Evolutionary conservation across 2,329 filamentous ascomycete genomes (phyloP).

Genomic region (Stylonectria norvegica): DNA sequence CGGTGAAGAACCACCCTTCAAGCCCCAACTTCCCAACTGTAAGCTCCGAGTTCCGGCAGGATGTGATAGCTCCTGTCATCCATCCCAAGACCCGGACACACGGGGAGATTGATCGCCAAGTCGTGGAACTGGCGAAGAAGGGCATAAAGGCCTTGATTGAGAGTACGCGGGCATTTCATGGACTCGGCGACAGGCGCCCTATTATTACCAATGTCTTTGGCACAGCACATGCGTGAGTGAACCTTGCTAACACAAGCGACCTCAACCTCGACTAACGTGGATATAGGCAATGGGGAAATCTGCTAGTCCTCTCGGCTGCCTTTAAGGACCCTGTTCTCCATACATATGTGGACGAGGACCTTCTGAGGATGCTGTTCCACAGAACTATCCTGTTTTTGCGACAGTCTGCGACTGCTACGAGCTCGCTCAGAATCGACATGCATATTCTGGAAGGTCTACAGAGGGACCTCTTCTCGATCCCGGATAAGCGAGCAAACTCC

Average conservation of each 20-base stretch:
- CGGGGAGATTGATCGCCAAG: slow-evolving; percentile 41
- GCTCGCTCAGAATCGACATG: slow-evolving; percentile 70
- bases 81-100: slow-evolving; percentile 35
- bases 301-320: slow-evolving; percentile 82
- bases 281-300: slow-evolving; percentile 88
- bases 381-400: slow-evolving; percentile 76
- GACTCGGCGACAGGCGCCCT: slow-evolving; percentile 60
- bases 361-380: slow-evolving; percentile 59
- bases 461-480: slow-evolving; percentile 39
- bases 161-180: slow-evolving; percentile 80
- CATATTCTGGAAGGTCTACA: slow-evolving; percentile 63
- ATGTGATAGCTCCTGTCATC: slow-evolving; percentile 37
- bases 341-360: slow-evolving; percentile 52
- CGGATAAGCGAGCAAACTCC: slow-evolving; percentile 31
- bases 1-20: slow-evolving; percentile 34
- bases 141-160: slow-evolving; percentile 74
- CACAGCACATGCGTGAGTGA: slow-evolving; percentile 87
- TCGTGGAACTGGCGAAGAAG: slow-evolving; percentile 53
- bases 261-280: slow-evolving; percentile 1
- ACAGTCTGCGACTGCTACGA: slow-evolving; percentile 67
- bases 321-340: slow-evolving; percentile 64
- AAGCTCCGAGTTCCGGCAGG: slow-evolving; percentile 35
- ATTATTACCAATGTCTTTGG: slow-evolving; percentile 96
- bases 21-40: slow-evolving; percentile 32
- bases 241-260: not conserved